Conservation (phyloP, 108 stramenopile species). For the Cyclotella choctawhatcheeana region DNA sequence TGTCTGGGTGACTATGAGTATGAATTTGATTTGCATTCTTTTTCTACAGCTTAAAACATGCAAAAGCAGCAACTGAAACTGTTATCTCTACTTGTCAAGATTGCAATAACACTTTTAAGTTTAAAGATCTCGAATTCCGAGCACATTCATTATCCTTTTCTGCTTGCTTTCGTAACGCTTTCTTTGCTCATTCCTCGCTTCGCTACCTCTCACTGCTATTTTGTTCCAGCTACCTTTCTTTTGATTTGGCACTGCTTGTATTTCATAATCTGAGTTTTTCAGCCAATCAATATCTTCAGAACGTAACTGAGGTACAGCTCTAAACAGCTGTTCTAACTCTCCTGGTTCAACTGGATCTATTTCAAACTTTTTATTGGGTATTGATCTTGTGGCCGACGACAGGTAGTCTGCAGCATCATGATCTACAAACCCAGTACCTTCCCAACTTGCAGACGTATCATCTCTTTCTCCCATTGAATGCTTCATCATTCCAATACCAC, state of each 20-base stretch:
- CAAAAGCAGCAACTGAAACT: too few relatives aligned
- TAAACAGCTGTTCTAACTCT: conserved; percentile 9
- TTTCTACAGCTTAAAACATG: too few relatives aligned
- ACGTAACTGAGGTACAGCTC: conserved; percentile 16
- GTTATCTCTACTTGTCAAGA: too few relatives aligned
- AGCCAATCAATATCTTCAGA: conserved; percentile 38
- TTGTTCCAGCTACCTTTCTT: conserved; percentile 5
- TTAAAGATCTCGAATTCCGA: background rate
- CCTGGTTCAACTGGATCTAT: too few relatives aligned
- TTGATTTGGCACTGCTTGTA: background rate
- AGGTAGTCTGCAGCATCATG: conserved; percentile 44
- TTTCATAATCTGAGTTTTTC: conserved; percentile 27
- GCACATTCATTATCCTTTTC: conserved; percentile 23
- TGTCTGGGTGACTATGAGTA: too few relatives aligned
- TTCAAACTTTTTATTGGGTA: conserved; percentile 12
- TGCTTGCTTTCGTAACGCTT: conserved; percentile 19
- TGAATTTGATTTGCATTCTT: too few relatives aligned
- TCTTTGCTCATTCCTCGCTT: conserved; percentile 21
- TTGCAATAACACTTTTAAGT: too few relatives aligned
- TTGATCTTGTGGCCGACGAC: conserved; percentile 36
- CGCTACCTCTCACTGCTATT: conserved; percentile 25
- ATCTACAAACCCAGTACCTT: conserved; percentile 45
- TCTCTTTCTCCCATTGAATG: too few relatives aligned
- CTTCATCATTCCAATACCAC: conserved; percentile 24
- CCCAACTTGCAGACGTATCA: conserved; percentile 28